Evolutionary conservation across 805 yeast genomes (phyloP), one percentile per base, ranked within the genome.

Genomic region (Komagataella populi): DNA sequence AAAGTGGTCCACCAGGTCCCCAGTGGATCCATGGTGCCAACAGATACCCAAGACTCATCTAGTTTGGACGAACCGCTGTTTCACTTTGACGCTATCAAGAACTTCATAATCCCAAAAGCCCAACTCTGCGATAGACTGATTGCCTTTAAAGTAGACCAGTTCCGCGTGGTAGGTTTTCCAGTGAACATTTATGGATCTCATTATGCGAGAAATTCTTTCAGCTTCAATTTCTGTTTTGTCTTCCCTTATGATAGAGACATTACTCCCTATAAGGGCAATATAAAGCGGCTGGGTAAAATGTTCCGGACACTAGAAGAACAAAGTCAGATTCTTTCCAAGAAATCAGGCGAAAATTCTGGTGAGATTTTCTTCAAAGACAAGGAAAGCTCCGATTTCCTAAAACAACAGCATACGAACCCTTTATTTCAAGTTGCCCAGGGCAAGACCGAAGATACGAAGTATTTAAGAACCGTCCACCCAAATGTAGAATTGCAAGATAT

Each of bases 51-150:
- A 16, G 68, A 65, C 22, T 63, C 68, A 23, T 64, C 76, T 7
- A 62, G 70, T 4, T 54, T 70, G 49, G 55, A 58, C 52, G 67
- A 61, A 44, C 73, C 73, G 36, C 65, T 81, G 52, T 83, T 87
- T 60, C 83, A 85, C 58, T 93, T 95, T 64, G 95, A 88, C 61
- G 73, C 86, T 1, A 81, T 93, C 46, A 87, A 87, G 62, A 91
- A 88, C 70, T 93, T 87, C 63, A 78, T 93, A 48, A 91, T 93
- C 23, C 99, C 99, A 1, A 93, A 93, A 60, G 90, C 96, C 0
- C 87, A 84, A 48, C 71, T 93, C 22, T 93, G 98, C 64, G 87
- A 91, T 63, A 75, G 84, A 54, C 72, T 91, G 45, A 74, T 95
- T 20, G 78, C 93, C 1, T 72, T 89, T 58, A 81, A 86, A 56